These are phyloP conservation scores for Aspergillus homomorphus DNA, from an alignment of 495 filamentous ascomycete genomes.

Conservation along the genomic window DNA sequence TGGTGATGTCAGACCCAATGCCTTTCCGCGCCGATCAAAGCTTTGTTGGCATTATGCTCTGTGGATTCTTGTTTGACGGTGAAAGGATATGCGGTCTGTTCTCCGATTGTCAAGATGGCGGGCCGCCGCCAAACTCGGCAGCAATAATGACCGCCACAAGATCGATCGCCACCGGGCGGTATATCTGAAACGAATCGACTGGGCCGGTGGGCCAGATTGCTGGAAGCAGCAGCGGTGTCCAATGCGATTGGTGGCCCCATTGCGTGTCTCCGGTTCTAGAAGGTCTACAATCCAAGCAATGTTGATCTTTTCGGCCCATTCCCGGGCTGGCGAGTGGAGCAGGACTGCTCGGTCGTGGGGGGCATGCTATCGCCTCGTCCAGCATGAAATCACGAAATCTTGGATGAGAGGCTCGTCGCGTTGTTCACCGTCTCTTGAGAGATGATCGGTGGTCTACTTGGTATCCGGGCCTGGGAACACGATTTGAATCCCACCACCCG, in stretches of 20 bases:
- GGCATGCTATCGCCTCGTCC: neutral
- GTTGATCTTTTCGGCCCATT: neutral
- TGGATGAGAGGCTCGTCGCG: neutral
- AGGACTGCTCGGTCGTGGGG: neutral
- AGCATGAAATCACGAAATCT: neutral
- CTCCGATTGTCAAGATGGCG: neutral
- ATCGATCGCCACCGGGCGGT: neutral
- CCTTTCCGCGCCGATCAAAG: neutral
- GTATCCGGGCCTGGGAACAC: neutral
- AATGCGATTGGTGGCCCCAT: neutral
- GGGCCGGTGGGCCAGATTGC: neutral
- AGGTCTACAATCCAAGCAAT: neutral
- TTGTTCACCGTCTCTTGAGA: neutral
- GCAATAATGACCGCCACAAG: neutral
- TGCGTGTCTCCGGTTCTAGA: neutral
- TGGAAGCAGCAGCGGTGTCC: neutral
- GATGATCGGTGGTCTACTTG: neutral
- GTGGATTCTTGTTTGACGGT: neutral
- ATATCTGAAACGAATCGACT: conserved; percentile 1
- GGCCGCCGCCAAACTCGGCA: neutral
- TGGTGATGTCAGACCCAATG: neutral
- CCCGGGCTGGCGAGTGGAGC: neutral
- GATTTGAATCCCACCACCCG: neutral
- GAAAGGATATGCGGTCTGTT: neutral
- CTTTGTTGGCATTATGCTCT: neutral